Evolutionary conservation across 2,329 filamentous ascomycete genomes (phyloP).

Genomic region (Xylariaceae sp.): DNA sequence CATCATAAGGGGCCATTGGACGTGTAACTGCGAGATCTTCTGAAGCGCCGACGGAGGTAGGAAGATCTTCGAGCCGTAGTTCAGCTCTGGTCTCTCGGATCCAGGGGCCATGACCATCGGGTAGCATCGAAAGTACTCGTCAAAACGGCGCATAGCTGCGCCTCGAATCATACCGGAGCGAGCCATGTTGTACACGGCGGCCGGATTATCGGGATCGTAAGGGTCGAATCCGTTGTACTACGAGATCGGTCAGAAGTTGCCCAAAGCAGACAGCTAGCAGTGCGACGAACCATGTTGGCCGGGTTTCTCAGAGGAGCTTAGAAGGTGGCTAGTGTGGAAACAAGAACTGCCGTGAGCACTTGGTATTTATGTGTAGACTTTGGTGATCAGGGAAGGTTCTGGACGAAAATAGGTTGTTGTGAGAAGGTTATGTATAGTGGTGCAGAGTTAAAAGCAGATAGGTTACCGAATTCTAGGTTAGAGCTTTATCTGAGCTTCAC

Average conservation of each 20-base stretch:
- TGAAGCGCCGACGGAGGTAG: slow-evolving; percentile 95
- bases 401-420: not conserved
- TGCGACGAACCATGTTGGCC: slow-evolving; percentile 19
- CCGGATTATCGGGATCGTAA: slow-evolving; percentile 52
- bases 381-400: not conserved
- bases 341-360: not conserved
- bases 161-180: slow-evolving; percentile 47
- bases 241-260: not conserved
- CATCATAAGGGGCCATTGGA: slow-evolving; percentile 96
- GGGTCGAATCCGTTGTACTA: slow-evolving; percentile 41
- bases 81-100: slow-evolving; percentile 83
- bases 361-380: not conserved
- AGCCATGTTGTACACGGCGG: slow-evolving; percentile 53
- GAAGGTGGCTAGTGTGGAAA: not conserved
- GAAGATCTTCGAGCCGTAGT: slow-evolving; percentile 97
- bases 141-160: slow-evolving; percentile 74
- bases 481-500: not conserved
- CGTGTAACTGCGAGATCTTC: slow-evolving; percentile 93
- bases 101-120: slow-evolving; percentile 93
- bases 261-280: slow-evolving; percentile 1
- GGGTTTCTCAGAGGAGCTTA: slow-evolving; percentile 9
- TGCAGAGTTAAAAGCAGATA: not conserved
- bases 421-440: not conserved
- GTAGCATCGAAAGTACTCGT: slow-evolving; percentile 98
- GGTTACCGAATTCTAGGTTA: not conserved